A percentile compares a stretch with the other conserved stretches of the same genome.
Evolutionary conservation across 2,329 filamentous ascomycete species (phyloP).

Genomic region (Colletotrichum abscissum): DNA sequence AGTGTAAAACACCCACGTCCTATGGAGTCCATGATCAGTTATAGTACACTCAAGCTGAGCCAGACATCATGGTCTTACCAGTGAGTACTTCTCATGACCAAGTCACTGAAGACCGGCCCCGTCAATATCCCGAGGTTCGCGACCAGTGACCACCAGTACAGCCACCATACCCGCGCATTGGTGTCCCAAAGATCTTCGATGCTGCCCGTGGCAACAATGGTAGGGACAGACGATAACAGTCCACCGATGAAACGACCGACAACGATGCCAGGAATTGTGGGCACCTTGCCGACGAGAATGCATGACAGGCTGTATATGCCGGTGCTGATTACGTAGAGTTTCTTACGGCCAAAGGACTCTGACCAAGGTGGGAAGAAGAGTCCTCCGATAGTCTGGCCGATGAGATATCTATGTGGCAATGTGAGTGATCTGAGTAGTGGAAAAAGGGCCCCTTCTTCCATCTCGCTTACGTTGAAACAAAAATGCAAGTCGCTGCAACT

Average conservation of each 20-base stretch:
- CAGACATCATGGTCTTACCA: not conserved
- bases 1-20: slow-evolving; percentile 19
- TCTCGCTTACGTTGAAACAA: slow-evolving; percentile 6
- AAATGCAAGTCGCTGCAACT: slow-evolving; percentile 1
- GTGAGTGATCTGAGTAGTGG: not conserved
- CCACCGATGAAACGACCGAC: not conserved
- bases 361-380: slow-evolving; percentile 18
- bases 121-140: slow-evolving; percentile 18
- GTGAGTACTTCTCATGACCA: not conserved
- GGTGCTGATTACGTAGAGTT: slow-evolving; percentile 16
- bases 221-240: slow-evolving; percentile 10
- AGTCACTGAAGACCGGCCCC: not conserved
- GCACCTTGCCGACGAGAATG: not conserved
- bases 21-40: not conserved
- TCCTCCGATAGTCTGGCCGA: slow-evolving; percentile 16
- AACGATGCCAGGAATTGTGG: slow-evolving; percentile 1
- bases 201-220: slow-evolving; percentile 3
- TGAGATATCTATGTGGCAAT: not conserved
- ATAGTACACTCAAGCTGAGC: fast-evolving
- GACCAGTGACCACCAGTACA: slow-evolving; percentile 2
- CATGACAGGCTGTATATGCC: slow-evolving; percentile 16
- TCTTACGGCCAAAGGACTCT: slow-evolving; percentile 23
- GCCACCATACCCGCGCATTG: slow-evolving; percentile 6
- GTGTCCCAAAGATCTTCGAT: slow-evolving; percentile 30
- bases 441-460: too few species aligned